A percentile compares a stretch with the other conserved stretches of the same genome.
Evolutionary conservation across 2,329 filamentous ascomycete species (phyloP).

Genomic region (Ophiocordyceps robertsii): DNA sequence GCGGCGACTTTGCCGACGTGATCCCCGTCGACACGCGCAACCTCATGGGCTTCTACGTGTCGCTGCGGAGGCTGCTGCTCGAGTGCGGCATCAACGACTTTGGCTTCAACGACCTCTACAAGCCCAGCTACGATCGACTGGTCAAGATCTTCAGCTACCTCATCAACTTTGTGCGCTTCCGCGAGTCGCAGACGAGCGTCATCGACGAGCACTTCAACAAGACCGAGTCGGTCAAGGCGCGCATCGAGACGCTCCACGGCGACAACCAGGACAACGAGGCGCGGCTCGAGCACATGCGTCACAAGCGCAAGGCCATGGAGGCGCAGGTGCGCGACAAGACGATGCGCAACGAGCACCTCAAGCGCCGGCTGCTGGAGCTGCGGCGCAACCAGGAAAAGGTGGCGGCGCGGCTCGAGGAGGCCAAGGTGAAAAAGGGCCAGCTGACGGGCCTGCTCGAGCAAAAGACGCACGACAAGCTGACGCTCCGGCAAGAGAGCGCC

Average conservation of each 20-base stretch:
- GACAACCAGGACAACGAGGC: constrained; percentile 82
- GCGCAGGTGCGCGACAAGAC: constrained; percentile 73
- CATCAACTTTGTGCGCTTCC: constrained; percentile 97
- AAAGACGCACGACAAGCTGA: constrained; percentile 55
- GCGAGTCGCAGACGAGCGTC: constrained; percentile 76
- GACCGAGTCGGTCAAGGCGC: constrained; percentile 69
- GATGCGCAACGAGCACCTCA: constrained; percentile 74
- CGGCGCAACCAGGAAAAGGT: constrained; percentile 73
- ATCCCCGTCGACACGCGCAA: constrained; percentile 80
- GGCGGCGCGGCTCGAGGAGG: constrained; percentile 67
- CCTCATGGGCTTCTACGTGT: constrained; percentile 89
- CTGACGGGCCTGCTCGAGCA: constrained; percentile 61
- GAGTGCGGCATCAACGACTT: constrained; percentile 93
- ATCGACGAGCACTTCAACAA: constrained; percentile 94
- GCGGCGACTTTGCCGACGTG: constrained; percentile 72
- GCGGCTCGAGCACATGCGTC: constrained; percentile 66
- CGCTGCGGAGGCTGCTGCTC: constrained; percentile 62
- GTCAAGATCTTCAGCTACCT: constrained; percentile 95
- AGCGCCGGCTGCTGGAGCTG: constrained; percentile 67
- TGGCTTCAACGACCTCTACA: constrained; percentile 81
- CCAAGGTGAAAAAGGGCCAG: constrained; percentile 66
- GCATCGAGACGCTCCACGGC: constrained; percentile 72
- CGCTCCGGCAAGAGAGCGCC: constrained; percentile 68
- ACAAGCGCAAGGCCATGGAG: constrained; percentile 69
- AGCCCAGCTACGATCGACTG: constrained; percentile 77